phyloP scores from a whole-genome alignment of 2,329 filamentous ascomycete species.

The Cadophora luteo-olivacea region DNA sequence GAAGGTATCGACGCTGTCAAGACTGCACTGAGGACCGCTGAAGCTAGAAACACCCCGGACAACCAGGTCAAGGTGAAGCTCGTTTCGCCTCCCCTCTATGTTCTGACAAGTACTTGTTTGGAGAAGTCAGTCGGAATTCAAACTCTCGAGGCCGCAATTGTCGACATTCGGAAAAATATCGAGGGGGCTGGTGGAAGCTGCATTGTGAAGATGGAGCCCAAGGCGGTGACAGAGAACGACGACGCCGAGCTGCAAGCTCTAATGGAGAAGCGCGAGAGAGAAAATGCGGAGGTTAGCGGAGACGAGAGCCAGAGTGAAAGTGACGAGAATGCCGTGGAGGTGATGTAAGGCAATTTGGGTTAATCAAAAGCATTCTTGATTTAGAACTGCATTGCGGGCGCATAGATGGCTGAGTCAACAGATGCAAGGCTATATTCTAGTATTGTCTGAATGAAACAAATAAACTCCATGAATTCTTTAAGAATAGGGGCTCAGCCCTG shows the following conservation, averaged over 20 bases:
- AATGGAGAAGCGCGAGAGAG: slow-evolving; percentile 98
- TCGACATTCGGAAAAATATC: slow-evolving; percentile 84
- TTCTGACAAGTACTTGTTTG: slow-evolving; percentile 92
- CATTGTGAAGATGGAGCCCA: slow-evolving; percentile 96
- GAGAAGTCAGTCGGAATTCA: slow-evolving; percentile 90
- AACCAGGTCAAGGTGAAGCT: slow-evolving; percentile 98
- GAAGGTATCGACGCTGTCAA: slow-evolving; percentile 99
- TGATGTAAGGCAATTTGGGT: slow-evolving; percentile 47
- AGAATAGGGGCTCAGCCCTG: background rate
- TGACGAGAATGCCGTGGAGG: slow-evolving; percentile 79
- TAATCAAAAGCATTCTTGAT: slow-evolving; percentile 41
- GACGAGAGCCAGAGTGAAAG: slow-evolving; percentile 97
- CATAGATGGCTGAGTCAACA: slow-evolving; percentile 36
- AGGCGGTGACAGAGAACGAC: slow-evolving; percentile 98
- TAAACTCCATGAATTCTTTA: slow-evolving; percentile 11
- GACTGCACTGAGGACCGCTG: slow-evolving; percentile 86
- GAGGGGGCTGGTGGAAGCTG: slow-evolving; percentile 78
- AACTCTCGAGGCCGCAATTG: slow-evolving; percentile 86
- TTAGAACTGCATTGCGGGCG: slow-evolving; percentile 43
- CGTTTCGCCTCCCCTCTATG: slow-evolving; percentile 96
- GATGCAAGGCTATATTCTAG: slow-evolving; percentile 20
- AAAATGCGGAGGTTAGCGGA: slow-evolving; percentile 97
- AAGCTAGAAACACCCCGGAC: slow-evolving; percentile 89
- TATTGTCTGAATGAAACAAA: slow-evolving; percentile 23
- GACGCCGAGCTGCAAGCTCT: slow-evolving; percentile 95